A percentile compares a stretch with the other conserved stretches of the same genome.
phyloP scores from a whole-genome alignment of 164 flowering plant species.

The Warburgia ugandensis region DNA sequence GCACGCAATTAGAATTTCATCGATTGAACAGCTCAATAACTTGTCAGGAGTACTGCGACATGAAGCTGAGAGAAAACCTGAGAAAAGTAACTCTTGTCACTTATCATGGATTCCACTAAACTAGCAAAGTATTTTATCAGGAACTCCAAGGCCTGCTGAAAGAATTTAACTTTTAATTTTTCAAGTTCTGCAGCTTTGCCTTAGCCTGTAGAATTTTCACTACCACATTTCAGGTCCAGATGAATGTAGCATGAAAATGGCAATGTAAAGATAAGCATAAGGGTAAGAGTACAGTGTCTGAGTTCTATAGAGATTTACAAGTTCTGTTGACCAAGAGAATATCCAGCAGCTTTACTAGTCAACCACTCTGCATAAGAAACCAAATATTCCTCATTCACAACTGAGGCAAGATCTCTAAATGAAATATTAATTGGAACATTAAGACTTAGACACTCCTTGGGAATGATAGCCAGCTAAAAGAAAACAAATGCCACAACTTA shows the following conservation, averaged over 20 bases:
- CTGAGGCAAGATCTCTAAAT: too few species aligned
- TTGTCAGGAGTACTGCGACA: background rate
- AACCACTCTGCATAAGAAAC: too few species aligned
- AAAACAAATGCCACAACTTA: too few species aligned
- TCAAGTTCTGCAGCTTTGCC: constrained; percentile 90
- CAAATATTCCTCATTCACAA: too few species aligned
- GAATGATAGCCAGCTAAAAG: too few species aligned
- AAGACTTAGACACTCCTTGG: too few species aligned
- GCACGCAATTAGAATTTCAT: constrained; percentile 7
- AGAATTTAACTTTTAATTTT: constrained; percentile 69
- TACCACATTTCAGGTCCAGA: background rate
- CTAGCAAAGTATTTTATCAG: constrained; percentile 90
- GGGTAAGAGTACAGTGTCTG: background rate
- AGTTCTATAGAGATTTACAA: too few species aligned
- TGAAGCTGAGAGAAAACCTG: constrained; percentile 33
- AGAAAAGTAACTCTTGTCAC: constrained; percentile 95
- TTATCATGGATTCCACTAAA: constrained; percentile 96
- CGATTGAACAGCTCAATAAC: background rate
- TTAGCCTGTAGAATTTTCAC: constrained; percentile 49
- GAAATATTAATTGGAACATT: too few species aligned
- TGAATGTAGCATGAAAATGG: background rate
- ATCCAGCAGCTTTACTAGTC: too few species aligned
- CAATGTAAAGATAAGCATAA: background rate
- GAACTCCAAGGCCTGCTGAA: constrained; percentile 91
- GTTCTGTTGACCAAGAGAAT: too few species aligned